Base-by-base conservation (phyloP, 108 stramenopile species). In the Cylindrotheca fusiformis region DNA sequence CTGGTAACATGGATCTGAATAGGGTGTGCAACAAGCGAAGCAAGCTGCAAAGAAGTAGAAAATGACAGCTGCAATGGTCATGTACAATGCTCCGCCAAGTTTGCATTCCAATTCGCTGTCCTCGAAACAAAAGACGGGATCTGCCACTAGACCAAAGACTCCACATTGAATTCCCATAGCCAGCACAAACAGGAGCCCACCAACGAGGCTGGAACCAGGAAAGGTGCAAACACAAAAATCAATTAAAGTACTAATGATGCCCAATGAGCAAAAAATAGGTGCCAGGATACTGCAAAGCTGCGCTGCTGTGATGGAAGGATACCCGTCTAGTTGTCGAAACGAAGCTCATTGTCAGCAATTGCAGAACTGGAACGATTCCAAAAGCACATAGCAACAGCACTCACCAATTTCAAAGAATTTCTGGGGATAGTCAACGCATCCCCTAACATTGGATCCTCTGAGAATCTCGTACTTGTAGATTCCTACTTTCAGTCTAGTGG, bases 41-140 rank as follows among this genome's bases (percentile, higher is more conserved):
- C 29, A 48, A 8, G 55, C 27, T 4, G 52, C 55, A 57, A 70
- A 20, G 48, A 62, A 61, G 29, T 49, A 70, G 19, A 61, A 29
- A 3, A 62, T 44, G 17, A 31, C 32, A 10, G 69, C 44, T 8
- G 53, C 60, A 47, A 31, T 47, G 30, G 41, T 48, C 45, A 61
- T 20, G 44, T 70, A 70, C 12, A 62, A 27, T 28, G 53, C 69
- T 26, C 46, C 23, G 32, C 49, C 58, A 22, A 23, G 31, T 0
- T 28, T 27, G 25, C 67, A 68, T 23, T 59, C 20, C 25, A 68
- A 52, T 26, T 68, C 58, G 2, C 17, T 8, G 50, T 68, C 67
- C 21, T 59, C 67, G 26, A 68, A 68, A 52, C 69, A 70, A 48
- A 70, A 70, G 14, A 41, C 69, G 45, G 69, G 69, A 62, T 70